Conservation (phyloP, 2,329 filamentous ascomycete species). For the Xylariaceae sp. region DNA sequence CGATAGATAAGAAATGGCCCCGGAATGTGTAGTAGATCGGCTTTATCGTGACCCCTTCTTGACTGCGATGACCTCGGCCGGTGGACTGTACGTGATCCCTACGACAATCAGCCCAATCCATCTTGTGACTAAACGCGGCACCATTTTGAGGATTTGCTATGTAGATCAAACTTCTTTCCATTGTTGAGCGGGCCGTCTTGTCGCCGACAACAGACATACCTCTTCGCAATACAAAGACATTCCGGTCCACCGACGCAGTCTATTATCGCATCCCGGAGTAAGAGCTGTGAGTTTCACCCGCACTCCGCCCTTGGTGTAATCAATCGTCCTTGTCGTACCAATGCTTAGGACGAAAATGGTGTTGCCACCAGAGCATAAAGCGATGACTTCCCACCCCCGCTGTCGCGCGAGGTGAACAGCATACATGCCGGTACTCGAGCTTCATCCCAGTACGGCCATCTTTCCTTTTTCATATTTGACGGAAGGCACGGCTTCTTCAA, state of each 20-base stretch:
- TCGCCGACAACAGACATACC: background rate
- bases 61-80: constrained; percentile 5
- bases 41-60: constrained; percentile 1
- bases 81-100: constrained; percentile 7
- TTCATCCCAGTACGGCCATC: background rate
- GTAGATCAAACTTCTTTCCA: background rate
- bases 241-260: background rate
- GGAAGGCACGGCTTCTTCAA: background rate
- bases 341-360: background rate
- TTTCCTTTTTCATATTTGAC: background rate
- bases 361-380: background rate
- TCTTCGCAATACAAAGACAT: background rate
- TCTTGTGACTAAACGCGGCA: background rate
- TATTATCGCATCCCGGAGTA: background rate
- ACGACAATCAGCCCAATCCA: background rate
- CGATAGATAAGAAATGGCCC: constrained; percentile 7
- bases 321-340: background rate
- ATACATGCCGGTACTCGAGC: background rate
- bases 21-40: constrained; percentile 6
- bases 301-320: background rate
- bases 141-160: background rate
- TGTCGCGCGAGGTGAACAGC: background rate
- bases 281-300: background rate
- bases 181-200: background rate
- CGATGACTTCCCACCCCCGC: background rate